Conservation (phyloP, 805 yeast genomes). For the Wickerhamiella australiensis region DNA sequence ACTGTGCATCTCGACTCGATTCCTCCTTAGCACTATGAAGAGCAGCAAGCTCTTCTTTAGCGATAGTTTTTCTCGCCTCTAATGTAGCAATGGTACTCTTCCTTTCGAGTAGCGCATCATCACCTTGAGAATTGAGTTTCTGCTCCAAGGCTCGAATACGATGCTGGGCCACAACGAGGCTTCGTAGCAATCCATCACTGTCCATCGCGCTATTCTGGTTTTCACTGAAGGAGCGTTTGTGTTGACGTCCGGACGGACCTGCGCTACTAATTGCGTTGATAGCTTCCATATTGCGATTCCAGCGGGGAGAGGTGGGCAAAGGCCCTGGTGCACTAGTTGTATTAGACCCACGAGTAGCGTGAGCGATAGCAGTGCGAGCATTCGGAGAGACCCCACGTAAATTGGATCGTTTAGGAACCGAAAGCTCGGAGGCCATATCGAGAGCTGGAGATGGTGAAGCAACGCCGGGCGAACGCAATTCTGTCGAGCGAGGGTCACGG, state of each 20-base stretch:
- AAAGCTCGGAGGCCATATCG: not conserved
- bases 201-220: constrained; percentile 9
- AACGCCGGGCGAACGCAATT: not conserved
- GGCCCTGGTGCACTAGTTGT: constrained; percentile 10
- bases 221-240: constrained; percentile 21
- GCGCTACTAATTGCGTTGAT: not conserved
- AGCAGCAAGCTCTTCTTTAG: constrained; percentile 33
- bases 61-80: constrained; percentile 26
- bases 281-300: not conserved
- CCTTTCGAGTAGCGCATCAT: constrained; percentile 21
- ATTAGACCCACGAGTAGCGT: not conserved
- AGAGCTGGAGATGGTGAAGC: not conserved
- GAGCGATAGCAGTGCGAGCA: constrained; percentile 4
- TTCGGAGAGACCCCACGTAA: constrained; percentile 1
- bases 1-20: constrained; percentile 22
- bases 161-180: constrained; percentile 23
- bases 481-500: not conserved
- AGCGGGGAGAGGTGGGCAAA: constrained; percentile 5
- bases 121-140: constrained; percentile 10
- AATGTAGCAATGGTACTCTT: constrained; percentile 29
- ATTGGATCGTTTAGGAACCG: constrained; percentile 7
- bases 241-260: constrained; percentile 6
- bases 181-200: constrained; percentile 16
- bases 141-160: constrained; percentile 25
- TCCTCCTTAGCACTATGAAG: constrained; percentile 30